Evolutionary conservation across 108 stramenopile genomes (phyloP).

Genomic region (Fragilariopsis cylindrus): DNA sequence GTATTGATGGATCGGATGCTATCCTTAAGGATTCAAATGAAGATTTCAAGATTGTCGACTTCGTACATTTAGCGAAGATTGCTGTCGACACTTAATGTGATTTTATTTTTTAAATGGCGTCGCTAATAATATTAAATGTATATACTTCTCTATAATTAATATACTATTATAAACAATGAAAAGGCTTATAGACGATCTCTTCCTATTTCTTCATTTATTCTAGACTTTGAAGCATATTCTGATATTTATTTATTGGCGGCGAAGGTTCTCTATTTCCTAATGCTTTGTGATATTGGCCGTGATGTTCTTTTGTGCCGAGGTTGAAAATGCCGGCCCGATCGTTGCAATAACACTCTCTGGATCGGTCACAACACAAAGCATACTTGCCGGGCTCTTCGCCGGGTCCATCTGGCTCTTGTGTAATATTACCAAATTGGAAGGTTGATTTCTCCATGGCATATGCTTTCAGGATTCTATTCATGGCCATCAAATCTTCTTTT

Average conservation of each 20-base stretch:
- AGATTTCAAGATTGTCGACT: slow-evolving; percentile 93
- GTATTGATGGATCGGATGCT: slow-evolving; percentile 91
- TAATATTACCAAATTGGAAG: slow-evolving; percentile 36
- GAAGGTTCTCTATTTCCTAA: slow-evolving; percentile 37
- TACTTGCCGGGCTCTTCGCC: slow-evolving; percentile 41
- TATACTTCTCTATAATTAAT: background rate
- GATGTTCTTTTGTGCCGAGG: slow-evolving; percentile 35
- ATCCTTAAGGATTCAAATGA: slow-evolving; percentile 90
- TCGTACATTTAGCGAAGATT: slow-evolving; percentile 85
- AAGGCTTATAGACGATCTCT: background rate
- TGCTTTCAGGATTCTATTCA: slow-evolving; percentile 29
- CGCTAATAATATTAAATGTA: background rate
- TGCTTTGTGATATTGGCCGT: slow-evolving; percentile 35
- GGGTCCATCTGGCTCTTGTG: slow-evolving; percentile 30
- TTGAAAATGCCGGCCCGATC: slow-evolving; percentile 30
- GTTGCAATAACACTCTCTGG: slow-evolving; percentile 35
- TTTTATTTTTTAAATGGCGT: background rate
- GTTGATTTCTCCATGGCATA: slow-evolving; percentile 46
- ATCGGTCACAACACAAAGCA: slow-evolving; percentile 49
- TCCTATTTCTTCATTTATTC: background rate
- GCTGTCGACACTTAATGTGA: slow-evolving; percentile 18
- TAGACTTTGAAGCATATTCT: slow-evolving; percentile 23
- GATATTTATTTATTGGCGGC: slow-evolving; percentile 21
- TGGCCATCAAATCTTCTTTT: slow-evolving; percentile 27
- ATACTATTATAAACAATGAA: background rate